Percentiles rank a stretch among this genome's conserved stretches.
Conservation (phyloP, 306 rosid species). For the Pyrus betulifolia region DNA sequence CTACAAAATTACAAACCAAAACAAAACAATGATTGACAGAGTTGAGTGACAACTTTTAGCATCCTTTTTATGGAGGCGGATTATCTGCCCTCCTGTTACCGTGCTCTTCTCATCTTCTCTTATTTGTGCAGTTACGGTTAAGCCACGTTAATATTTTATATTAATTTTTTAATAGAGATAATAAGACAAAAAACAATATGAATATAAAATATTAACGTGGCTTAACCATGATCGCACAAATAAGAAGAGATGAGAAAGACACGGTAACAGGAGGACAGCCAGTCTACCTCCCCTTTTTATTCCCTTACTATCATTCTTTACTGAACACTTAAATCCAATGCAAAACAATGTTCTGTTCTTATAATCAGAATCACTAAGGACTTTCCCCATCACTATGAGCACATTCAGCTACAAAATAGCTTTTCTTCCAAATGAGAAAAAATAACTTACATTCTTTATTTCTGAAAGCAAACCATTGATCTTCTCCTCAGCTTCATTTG, state of each 20-base stretch:
- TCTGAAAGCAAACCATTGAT: constrained; percentile 44
- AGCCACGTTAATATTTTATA: no score
- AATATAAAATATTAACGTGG: no score
- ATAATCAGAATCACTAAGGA: neutral
- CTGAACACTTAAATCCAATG: neutral
- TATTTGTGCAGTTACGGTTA: no score
- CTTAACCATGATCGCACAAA: no score
- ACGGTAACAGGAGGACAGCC: no score
- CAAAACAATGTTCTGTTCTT: neutral
- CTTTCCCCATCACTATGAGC: neutral
- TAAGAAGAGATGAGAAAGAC: no score
- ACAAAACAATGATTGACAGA: neutral
- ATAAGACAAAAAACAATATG: no score
- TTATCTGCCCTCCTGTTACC: no score
- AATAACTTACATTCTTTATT: constrained; percentile 49
- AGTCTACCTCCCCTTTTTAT: neutral
- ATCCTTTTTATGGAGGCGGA: neutral
- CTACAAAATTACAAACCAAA: neutral
- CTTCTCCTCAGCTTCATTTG: constrained; percentile 50
- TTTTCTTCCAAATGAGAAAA: neutral
- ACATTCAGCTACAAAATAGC: neutral
- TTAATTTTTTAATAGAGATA: no score
- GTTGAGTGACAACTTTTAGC: neutral
- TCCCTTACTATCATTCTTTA: neutral
- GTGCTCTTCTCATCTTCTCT: fast-evolving